phyloP scores from a whole-genome alignment of 2,329 filamentous ascomycete species.

The Fusarium sacchari region DNA sequence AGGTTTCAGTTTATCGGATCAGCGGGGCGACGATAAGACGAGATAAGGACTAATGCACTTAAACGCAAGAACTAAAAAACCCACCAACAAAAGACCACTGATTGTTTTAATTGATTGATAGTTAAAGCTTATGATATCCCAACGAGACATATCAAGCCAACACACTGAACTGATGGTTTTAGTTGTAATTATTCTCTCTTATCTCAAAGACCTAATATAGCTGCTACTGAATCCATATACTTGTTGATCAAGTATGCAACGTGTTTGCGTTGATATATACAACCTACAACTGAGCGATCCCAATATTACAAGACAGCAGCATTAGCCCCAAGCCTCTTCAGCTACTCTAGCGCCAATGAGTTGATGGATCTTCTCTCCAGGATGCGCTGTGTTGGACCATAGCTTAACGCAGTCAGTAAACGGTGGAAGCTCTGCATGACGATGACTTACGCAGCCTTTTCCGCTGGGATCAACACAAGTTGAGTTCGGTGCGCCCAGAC shows the following conservation, averaged over 20 bases:
- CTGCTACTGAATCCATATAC: accelerated
- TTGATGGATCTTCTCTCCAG: not conserved
- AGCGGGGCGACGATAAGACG: not conserved
- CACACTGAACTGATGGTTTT: too few relatives aligned
- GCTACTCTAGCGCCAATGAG: not conserved
- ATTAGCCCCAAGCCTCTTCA: not conserved
- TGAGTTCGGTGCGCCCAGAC: not conserved
- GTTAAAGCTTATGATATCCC: too few relatives aligned
- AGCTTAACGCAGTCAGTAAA: not conserved
- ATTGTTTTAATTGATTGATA: not conserved
- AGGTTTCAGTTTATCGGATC: not conserved
- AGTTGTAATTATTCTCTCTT: not conserved
- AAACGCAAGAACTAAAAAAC: not conserved
- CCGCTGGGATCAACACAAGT: not conserved
- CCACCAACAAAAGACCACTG: not conserved
- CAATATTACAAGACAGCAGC: not conserved
- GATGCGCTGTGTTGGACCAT: not conserved
- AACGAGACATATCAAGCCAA: too few relatives aligned
- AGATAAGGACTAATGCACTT: not conserved
- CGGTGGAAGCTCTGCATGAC: accelerated
- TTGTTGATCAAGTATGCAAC: not conserved
- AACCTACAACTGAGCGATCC: too few relatives aligned
- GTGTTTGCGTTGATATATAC: not conserved
- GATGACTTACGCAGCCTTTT: not conserved
- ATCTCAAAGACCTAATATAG: not conserved